Conservation (phyloP, 106 monocot genomes). For the Dendrobium huoshanense region DNA sequence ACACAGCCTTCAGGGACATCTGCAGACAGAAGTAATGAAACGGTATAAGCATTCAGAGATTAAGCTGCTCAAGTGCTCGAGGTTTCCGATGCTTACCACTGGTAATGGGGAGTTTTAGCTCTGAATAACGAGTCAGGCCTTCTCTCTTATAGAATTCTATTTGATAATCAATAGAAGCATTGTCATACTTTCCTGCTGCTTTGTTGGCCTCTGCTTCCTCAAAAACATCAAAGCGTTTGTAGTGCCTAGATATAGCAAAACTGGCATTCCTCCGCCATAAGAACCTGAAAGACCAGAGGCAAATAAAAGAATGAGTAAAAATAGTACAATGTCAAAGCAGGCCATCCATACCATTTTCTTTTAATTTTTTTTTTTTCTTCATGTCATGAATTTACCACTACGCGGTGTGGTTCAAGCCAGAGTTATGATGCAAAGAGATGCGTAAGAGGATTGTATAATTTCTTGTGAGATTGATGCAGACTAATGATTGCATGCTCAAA, state of each 20-base stretch:
- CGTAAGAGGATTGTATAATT: too few species aligned
- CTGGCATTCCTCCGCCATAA: conserved; percentile 75
- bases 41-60: background rate
- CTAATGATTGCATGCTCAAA: too few species aligned
- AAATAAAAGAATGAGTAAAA: background rate
- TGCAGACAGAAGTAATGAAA: conserved; percentile 17
- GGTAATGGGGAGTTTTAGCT: conserved; percentile 79
- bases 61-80: background rate
- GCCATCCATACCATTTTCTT: too few species aligned
- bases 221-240: conserved; percentile 90
- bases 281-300: conserved; percentile 45
- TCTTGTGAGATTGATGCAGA: too few species aligned
- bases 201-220: conserved; percentile 98
- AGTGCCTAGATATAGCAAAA: conserved; percentile 93
- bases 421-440: too few species aligned
- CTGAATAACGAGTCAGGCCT: conserved; percentile 83
- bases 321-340: too few species aligned
- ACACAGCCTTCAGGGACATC: conserved; percentile 99
- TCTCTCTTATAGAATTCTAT: conserved; percentile 83
- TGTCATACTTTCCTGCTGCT: conserved; percentile 95
- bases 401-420: too few species aligned
- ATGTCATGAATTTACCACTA: too few species aligned
- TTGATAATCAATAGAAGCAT: conserved; percentile 83
- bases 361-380: too few species aligned
- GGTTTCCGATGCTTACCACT: conserved; percentile 53